These are phyloP conservation scores for Eremothecium cymbalariae DNA, from an alignment of 1,139 yeast genomes.

Conservation along the genomic window DNA sequence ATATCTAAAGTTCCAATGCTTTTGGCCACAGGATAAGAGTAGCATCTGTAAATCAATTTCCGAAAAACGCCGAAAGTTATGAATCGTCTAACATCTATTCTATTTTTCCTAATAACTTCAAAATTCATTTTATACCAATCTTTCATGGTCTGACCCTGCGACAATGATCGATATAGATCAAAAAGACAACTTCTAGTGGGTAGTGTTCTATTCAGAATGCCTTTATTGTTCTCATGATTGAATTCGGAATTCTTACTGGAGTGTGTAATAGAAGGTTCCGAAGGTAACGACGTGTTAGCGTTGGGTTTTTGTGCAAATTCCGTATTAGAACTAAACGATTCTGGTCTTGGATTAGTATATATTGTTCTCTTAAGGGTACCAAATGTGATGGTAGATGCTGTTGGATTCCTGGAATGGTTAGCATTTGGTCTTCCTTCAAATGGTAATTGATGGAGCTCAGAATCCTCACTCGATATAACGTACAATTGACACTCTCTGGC, in stretches of 20 bases:
- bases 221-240: slow-evolving; percentile 5
- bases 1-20: slow-evolving; percentile 18
- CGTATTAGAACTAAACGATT: slow-evolving; percentile 8
- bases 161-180: slow-evolving; percentile 65
- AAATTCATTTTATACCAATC: slow-evolving; percentile 75
- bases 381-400: slow-evolving; percentile 7
- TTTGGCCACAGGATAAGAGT: slow-evolving; percentile 59
- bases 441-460: slow-evolving; percentile 24
- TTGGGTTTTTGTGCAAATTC: slow-evolving; percentile 6
- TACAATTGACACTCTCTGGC: slow-evolving; percentile 84
- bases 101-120: slow-evolving; percentile 47
- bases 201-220: slow-evolving; percentile 21
- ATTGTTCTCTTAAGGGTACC: slow-evolving; percentile 4
- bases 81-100: slow-evolving; percentile 76
- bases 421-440: slow-evolving; percentile 17
- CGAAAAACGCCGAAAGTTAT: slow-evolving; percentile 79
- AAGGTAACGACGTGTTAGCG: slow-evolving; percentile 11
- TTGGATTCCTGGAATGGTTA: slow-evolving; percentile 5
- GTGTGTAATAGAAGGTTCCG: slow-evolving; percentile 10
- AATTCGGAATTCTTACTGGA: slow-evolving; percentile 8
- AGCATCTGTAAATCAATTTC: slow-evolving; percentile 73
- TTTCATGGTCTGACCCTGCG: slow-evolving; percentile 67
- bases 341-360: slow-evolving; percentile 6
- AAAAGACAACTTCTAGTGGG: slow-evolving; percentile 66
- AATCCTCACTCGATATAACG: slow-evolving; percentile 39